phyloP scores from a whole-genome alignment of 2,329 filamentous ascomycete species.

The Pseudocercospora musae region DNA sequence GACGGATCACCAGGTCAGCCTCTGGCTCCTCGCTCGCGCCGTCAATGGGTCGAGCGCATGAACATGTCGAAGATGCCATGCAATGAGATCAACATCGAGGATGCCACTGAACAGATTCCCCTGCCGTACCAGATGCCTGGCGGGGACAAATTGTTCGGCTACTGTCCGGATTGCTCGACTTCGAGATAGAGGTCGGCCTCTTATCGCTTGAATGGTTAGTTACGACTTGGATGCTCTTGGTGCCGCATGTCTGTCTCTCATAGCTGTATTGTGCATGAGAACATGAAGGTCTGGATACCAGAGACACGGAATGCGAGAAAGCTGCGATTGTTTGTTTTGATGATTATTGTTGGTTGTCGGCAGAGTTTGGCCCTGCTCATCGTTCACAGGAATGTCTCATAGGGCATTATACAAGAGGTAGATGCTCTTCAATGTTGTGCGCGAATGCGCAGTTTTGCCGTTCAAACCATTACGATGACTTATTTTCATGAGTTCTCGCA shows the following conservation, averaged over 20 bases:
- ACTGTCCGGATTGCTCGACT: slow-evolving; percentile 7
- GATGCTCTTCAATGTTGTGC: not conserved
- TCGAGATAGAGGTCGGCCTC: not conserved
- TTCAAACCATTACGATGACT: not conserved
- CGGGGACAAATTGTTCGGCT: slow-evolving; percentile 2
- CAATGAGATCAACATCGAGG: slow-evolving; percentile 21
- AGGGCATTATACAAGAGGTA: not conserved
- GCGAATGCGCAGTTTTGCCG: not conserved
- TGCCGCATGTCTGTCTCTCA: not conserved
- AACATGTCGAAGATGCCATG: slow-evolving; percentile 20
- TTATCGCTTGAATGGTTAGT: not conserved
- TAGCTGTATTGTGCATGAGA: not conserved
- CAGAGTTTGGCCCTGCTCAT: not conserved
- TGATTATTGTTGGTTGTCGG: not conserved
- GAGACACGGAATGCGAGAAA: not conserved
- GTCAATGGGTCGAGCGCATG: slow-evolving; percentile 28
- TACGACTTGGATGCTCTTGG: not conserved
- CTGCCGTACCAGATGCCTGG: not conserved
- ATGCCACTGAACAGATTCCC: slow-evolving; percentile 24
- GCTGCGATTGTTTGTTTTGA: not conserved
- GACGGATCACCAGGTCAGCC: slow-evolving; percentile 19
- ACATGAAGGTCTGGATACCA: not conserved
- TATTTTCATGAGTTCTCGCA: not conserved
- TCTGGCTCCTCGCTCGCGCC: slow-evolving; percentile 25
- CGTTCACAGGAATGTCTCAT: slow-evolving; percentile 1